Conservation (phyloP, 192 early-diverging fungal genomes). For the Tieghemiomyces parasiticus region DNA sequence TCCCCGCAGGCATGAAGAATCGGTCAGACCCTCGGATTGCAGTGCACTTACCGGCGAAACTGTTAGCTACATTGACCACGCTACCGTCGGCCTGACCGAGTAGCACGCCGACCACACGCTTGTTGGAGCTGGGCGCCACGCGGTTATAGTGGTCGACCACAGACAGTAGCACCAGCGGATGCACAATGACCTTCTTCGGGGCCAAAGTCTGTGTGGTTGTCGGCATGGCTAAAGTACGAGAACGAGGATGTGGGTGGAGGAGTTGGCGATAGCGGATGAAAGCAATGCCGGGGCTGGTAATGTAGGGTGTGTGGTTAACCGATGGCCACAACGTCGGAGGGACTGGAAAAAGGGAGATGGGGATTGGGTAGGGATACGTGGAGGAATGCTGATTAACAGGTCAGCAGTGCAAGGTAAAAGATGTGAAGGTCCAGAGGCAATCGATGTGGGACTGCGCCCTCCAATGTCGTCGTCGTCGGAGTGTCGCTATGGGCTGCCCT, state of each 20-base stretch:
- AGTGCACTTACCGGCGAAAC: too few species aligned
- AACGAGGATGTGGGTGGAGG: too few species aligned
- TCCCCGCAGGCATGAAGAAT: too few species aligned
- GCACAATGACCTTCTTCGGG: conserved; percentile 61
- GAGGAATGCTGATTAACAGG: not conserved
- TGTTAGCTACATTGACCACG: conserved; percentile 90
- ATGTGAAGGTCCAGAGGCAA: not conserved
- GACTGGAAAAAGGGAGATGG: too few species aligned
- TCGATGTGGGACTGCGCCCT: not conserved
- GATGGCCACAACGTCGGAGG: too few species aligned
- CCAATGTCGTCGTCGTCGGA: not conserved
- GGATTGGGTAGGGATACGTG: not conserved
- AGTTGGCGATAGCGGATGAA: too few species aligned
- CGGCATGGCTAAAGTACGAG: too few species aligned
- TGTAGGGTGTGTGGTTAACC: too few species aligned
- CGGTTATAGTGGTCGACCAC: conserved; percentile 98
- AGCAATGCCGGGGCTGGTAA: too few species aligned
- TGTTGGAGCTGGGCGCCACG: conserved; percentile 84
- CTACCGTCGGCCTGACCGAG: conserved; percentile 80
- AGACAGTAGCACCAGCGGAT: conserved; percentile 96
- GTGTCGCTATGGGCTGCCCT: not conserved
- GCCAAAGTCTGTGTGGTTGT: conserved; percentile 28
- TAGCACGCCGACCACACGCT: conserved; percentile 92
- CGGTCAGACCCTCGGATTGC: too few species aligned
- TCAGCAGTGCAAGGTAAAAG: not conserved